Percentiles rank a stretch among this genome's conserved stretches.
Conservation (phyloP, 305 asterid genomes). For the Rubia peregrina region DNA sequence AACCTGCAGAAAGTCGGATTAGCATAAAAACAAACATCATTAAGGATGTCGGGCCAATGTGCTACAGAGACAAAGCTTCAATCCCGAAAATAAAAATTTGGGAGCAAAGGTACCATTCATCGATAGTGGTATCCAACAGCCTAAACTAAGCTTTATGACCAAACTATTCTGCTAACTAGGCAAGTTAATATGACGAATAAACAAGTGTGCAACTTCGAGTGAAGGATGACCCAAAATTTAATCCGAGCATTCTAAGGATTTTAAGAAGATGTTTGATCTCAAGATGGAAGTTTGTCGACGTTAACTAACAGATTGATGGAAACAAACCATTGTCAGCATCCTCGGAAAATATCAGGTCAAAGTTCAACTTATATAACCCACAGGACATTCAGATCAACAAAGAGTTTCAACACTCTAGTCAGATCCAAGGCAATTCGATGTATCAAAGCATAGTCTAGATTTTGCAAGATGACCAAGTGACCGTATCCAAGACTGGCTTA, state of each 20-base stretch:
- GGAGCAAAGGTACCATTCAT: too few species aligned
- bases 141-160: too few species aligned
- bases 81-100: too few species aligned
- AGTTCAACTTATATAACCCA: neutral
- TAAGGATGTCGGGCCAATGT: too few species aligned
- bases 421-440: neutral
- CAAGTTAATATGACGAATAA: neutral
- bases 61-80: too few species aligned
- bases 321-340: neutral
- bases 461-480: neutral
- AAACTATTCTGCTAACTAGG: neutral
- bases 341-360: too few species aligned
- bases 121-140: too few species aligned
- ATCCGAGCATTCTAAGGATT: neutral
- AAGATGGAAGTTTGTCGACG: neutral
- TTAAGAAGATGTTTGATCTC: neutral
- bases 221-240: neutral
- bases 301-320: neutral
- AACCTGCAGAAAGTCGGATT: constrained; percentile 38
- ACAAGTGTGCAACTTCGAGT: neutral
- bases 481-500: too few species aligned
- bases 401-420: neutral
- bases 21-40: neutral
- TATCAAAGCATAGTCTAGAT: neutral
- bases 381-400: neutral